Evolutionary conservation across 106 monocot species (phyloP).

Genomic region (Dactylorhiza incarnata): DNA sequence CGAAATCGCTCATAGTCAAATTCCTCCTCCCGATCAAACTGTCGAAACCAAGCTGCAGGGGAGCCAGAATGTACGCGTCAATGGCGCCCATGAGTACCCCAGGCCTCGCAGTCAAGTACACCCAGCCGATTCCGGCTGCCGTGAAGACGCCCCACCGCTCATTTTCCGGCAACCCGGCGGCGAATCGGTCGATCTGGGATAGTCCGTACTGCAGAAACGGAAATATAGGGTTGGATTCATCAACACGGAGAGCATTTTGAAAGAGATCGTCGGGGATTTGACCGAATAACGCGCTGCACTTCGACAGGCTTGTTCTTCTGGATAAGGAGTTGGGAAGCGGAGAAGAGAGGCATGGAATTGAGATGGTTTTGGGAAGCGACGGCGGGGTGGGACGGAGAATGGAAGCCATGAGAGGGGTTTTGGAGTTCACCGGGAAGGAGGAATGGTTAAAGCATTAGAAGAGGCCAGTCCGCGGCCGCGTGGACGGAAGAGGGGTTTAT

Average conservation of each 20-base stretch:
- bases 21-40: constrained; percentile 67
- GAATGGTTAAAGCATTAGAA: constrained; percentile 5
- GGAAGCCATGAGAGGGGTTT: constrained; percentile 35
- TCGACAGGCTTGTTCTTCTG: not conserved
- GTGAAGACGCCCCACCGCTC: constrained; percentile 51
- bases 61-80: constrained; percentile 77
- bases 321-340: constrained; percentile 8
- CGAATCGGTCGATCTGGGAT: constrained; percentile 24
- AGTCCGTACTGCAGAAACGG: constrained; percentile 20
- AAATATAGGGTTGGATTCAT: constrained; percentile 27
- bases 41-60: constrained; percentile 65
- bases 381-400: constrained; percentile 27
- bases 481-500: constrained; percentile 6
- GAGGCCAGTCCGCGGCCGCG: constrained; percentile 33
- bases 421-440: not conserved
- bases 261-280: constrained; percentile 19
- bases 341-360: constrained; percentile 12
- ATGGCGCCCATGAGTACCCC: constrained; percentile 85
- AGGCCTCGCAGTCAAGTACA: constrained; percentile 82
- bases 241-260: constrained; percentile 19
- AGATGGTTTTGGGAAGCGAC: constrained; percentile 12
- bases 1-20: constrained; percentile 71
- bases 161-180: constrained; percentile 27
- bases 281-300: constrained; percentile 26
- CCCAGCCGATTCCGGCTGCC: constrained; percentile 37